phyloP scores from a whole-genome alignment of 108 stramenopile species.

The Pseudonitzschia multiseries region DNA sequence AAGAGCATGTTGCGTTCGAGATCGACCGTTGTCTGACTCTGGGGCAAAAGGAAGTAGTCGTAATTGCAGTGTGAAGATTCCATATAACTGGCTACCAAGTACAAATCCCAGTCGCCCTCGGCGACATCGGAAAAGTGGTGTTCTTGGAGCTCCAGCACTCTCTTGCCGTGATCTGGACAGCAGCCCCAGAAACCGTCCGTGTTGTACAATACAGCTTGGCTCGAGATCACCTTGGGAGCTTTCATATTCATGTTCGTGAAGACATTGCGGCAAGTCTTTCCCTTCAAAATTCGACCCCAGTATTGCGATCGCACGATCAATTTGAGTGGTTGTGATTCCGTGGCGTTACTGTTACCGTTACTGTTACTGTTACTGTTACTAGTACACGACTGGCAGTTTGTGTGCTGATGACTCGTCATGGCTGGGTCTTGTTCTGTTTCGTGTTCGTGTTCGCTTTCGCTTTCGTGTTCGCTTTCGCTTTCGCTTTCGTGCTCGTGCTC shows the following conservation, averaged over 20 bases:
- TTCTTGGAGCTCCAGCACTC: slow-evolving; percentile 42
- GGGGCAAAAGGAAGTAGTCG: slow-evolving; percentile 36
- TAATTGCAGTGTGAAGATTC: slow-evolving; percentile 16
- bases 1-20: slow-evolving; percentile 12
- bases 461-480: too few relatives aligned
- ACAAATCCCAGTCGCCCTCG: slow-evolving; percentile 37
- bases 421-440: slow-evolving; percentile 1
- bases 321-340: slow-evolving; percentile 21
- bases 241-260: slow-evolving; percentile 13
- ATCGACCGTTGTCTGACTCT: slow-evolving; percentile 29
- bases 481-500: too few relatives aligned
- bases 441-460: too few relatives aligned
- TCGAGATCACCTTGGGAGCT: slow-evolving; percentile 19
- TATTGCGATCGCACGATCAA: slow-evolving; percentile 38
- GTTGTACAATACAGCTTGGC: slow-evolving; percentile 31
- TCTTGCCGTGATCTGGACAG: slow-evolving; percentile 38
- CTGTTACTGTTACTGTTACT: too few relatives aligned
- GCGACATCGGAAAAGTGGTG: slow-evolving; percentile 28
- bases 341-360: too few relatives aligned
- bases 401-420: neutral
- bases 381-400: neutral
- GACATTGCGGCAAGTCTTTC: slow-evolving; percentile 23
- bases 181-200: slow-evolving; percentile 47
- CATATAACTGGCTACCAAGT: slow-evolving; percentile 11
- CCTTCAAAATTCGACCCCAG: slow-evolving; percentile 40